Conservation (phyloP, 1,139 yeast species). For the Scheffersomyces quercinus region DNA sequence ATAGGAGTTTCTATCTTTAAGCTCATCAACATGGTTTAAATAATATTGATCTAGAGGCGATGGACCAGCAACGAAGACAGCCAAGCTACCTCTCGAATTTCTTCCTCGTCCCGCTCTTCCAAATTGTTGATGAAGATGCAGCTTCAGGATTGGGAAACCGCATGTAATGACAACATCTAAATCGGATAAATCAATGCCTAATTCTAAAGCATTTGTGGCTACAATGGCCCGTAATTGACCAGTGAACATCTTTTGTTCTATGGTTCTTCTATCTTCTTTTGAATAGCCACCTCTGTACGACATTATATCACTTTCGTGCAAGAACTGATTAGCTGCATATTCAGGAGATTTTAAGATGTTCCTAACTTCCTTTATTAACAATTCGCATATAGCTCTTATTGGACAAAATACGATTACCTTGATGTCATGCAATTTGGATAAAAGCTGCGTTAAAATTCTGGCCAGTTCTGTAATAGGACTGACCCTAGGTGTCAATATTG, state of each 20-base stretch:
- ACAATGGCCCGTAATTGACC: conserved; percentile 84
- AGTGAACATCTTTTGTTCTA: conserved; percentile 86
- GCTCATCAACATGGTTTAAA: conserved; percentile 64
- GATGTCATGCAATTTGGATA: conserved; percentile 49
- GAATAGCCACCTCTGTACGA: conserved; percentile 96
- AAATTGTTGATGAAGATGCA: conserved; percentile 90
- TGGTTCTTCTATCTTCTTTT: conserved; percentile 76
- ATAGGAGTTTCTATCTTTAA: conserved; percentile 46
- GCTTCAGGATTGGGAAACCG: conserved; percentile 86
- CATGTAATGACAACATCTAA: conserved; percentile 88
- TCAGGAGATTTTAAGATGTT: conserved; percentile 20
- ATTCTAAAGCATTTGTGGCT: conserved; percentile 92
- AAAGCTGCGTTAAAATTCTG: conserved; percentile 61
- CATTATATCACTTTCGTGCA: conserved; percentile 65
- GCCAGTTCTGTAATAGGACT: conserved; percentile 79
- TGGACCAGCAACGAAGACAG: conserved; percentile 79
- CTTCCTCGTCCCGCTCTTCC: conserved; percentile 93
- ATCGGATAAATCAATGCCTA: conserved; percentile 93
- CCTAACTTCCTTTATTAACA: conserved; percentile 80
- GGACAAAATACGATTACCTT: conserved; percentile 90
- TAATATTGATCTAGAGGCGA: conserved; percentile 88
- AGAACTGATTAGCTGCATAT: background rate
- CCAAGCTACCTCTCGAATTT: conserved; percentile 63
- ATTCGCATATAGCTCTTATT: conserved; percentile 81
- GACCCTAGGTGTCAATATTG: conserved; percentile 50